A percentile compares a stretch with the other conserved stretches of the same genome.
phyloP scores from a whole-genome alignment of 2,329 filamentous ascomycete species.

The Sporothrix globosa region DNA sequence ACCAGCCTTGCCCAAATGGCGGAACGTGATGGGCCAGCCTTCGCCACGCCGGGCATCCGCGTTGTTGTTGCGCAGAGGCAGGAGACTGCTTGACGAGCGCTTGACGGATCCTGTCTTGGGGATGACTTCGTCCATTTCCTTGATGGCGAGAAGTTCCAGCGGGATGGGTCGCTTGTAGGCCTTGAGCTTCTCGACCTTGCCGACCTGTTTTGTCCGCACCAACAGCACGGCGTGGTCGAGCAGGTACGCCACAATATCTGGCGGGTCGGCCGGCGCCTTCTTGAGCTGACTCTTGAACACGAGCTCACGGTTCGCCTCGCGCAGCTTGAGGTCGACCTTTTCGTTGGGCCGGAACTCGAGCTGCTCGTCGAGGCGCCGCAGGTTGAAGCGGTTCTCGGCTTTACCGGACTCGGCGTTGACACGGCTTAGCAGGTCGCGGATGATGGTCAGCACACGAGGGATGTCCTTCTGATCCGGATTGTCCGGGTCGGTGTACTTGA shows the following conservation, averaged over 20 bases:
- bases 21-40: constrained; percentile 93
- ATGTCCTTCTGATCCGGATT: constrained; percentile 91
- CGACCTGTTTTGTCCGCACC: constrained; percentile 86
- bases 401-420: constrained; percentile 97
- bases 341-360: constrained; percentile 89
- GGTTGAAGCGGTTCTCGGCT: constrained; percentile 95
- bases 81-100: constrained; percentile 80
- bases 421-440: constrained; percentile 81
- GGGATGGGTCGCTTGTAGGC: constrained; percentile 94
- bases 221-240: constrained; percentile 95
- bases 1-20: constrained; percentile 90
- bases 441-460: constrained; percentile 82
- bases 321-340: constrained; percentile 89
- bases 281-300: constrained; percentile 94
- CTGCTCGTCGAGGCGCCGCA: constrained; percentile 87
- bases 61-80: constrained; percentile 53
- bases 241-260: constrained; percentile 90
- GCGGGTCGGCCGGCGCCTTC: constrained; percentile 83
- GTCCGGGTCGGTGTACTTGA: constrained; percentile 87
- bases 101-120: constrained; percentile 79
- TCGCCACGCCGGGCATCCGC: constrained; percentile 65
- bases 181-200: constrained; percentile 91
- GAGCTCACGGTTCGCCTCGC: constrained; percentile 88
- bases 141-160: constrained; percentile 86
- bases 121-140: constrained; percentile 96